These are phyloP conservation scores for Cladosporium sp. DNA, from an alignment of 2,329 filamentous ascomycete genomes.

Conservation along the genomic window DNA sequence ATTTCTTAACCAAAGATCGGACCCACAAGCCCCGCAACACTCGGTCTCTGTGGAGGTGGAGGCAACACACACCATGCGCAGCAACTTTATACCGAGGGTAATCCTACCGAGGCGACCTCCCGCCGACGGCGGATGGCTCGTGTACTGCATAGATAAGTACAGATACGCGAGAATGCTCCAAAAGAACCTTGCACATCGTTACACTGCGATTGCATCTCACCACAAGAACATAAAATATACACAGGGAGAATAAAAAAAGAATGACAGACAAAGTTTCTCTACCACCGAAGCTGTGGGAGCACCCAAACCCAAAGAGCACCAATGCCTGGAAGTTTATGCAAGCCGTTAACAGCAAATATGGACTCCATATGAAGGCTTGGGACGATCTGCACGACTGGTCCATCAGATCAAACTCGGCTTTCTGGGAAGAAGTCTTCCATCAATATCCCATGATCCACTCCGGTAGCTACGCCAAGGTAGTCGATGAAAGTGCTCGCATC, in stretches of 20 bases:
- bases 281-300: conserved; percentile 47
- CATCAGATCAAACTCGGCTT: conserved; percentile 56
- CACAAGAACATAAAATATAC: no score
- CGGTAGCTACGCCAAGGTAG: conserved; percentile 49
- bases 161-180: neutral
- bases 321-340: conserved; percentile 66
- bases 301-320: conserved; percentile 41
- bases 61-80: no score
- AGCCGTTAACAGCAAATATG: conserved; percentile 55
- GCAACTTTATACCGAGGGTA: no score
- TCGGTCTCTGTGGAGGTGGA: no score
- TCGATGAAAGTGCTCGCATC: conserved; percentile 68
- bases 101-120: no score
- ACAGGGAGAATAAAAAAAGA: neutral
- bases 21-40: no score
- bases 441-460: conserved; percentile 59
- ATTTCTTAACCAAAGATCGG: no score
- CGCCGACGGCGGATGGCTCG: neutral
- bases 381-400: conserved; percentile 69
- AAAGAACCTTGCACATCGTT: neutral
- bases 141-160: neutral
- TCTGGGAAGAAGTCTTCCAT: conserved; percentile 63
- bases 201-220: no score
- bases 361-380: conserved; percentile 61
- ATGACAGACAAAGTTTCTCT: conserved; percentile 18